Evolutionary conservation across 352 stramenopile species (phyloP).

Genomic region (Pythium chondricola): DNA sequence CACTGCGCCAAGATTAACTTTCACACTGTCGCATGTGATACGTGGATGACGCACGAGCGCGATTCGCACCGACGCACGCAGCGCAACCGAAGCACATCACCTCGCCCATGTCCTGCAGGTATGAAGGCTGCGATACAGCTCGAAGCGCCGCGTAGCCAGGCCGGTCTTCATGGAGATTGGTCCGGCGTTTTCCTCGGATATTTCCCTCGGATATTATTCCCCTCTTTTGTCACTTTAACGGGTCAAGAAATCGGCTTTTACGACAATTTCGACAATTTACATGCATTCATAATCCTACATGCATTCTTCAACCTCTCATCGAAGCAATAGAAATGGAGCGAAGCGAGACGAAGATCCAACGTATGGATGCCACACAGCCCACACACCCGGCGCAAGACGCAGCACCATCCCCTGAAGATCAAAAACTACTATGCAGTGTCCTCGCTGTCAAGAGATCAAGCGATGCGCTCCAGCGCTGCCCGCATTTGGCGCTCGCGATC

Average conservation of each 20-base stretch:
- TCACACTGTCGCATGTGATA: too few species aligned
- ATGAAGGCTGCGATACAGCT: not conserved
- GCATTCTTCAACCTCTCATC: too few species aligned
- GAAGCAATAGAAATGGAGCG: too few species aligned
- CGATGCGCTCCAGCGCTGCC: constrained; percentile 39
- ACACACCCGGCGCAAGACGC: too few species aligned
- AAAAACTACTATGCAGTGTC: constrained; percentile 32
- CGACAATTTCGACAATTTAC: constrained; percentile 10
- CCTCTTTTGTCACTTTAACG: constrained; percentile 1
- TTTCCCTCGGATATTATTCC: too few species aligned
- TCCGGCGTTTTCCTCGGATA: not conserved
- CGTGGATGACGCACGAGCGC: too few species aligned
- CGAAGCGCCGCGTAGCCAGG: not conserved
- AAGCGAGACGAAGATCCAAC: too few species aligned
- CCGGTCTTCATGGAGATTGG: not conserved
- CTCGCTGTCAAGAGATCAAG: constrained; percentile 35
- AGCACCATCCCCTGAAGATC: too few species aligned
- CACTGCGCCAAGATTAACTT: too few species aligned
- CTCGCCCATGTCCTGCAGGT: not conserved
- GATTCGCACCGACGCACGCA: too few species aligned
- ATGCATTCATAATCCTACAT: not conserved
- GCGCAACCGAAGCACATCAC: too few species aligned
- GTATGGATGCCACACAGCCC: too few species aligned
- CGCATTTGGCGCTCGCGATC: constrained; percentile 37
- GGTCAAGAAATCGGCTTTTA: constrained; percentile 2